Evolutionary conservation across 2,329 filamentous ascomycete genomes (phyloP), one percentile per base, ranked within the genome.

Genomic region (Fusarium veterinarium): DNA sequence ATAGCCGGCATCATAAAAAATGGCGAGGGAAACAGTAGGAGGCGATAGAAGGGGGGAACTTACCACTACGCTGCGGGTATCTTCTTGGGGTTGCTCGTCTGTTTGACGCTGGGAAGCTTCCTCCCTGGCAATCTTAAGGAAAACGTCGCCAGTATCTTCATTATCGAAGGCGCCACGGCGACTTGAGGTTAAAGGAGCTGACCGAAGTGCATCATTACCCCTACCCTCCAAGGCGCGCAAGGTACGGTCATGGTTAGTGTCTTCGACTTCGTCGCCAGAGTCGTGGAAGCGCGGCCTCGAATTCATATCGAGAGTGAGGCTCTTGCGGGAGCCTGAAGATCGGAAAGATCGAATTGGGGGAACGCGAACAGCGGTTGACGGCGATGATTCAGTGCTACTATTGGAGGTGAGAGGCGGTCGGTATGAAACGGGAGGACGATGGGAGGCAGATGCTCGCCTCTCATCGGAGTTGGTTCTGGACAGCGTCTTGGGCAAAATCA

Each of bases 121-220:
- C 65, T 90, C 87, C 16, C 86, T 83, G 17, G 89, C 88, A 66
- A 91, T 90, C 60, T 83, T 86, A 67, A 91, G 84, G 71, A 90
- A 91, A 44, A 90, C 81, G 70, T 91, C 89, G 42, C 87, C 87
- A 7, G 84, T 87, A 71, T 89, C 88, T 60, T 90, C 88, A 45
- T 80, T 81, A 56, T 87, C 77, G 14, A 75, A 64, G 76, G 78
- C 49, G 75, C 81, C 69, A 75, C 80, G 72, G 71, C 80, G 53
- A 19, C 80, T 80, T 3, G 84, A 83, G 64, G 83, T 80, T 25
- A 83, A 81, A 11, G 83, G 82, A n/a, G 84, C 83, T 72, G 81
- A 80, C 31, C 82, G 82, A 52, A 78, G 74, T 53, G 64, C 70
- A 28, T 79, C 70, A 51, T 74, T 75, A 8, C 68, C 63, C 64